Evolutionary conservation across 352 stramenopile genomes (phyloP).

Genomic region (Pythium chondricola): DNA sequence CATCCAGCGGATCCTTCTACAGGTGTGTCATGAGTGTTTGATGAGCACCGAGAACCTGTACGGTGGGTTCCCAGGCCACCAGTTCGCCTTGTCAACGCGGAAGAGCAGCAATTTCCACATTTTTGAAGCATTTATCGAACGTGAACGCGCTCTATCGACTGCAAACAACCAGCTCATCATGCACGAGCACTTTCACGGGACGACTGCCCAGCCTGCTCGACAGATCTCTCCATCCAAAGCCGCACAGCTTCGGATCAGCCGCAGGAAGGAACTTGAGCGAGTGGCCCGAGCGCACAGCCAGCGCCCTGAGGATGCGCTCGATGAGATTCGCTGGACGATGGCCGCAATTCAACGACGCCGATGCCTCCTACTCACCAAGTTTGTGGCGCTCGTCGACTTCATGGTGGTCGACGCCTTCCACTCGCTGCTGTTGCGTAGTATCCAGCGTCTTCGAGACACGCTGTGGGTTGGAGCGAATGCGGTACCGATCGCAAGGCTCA

Average conservation of each 20-base stretch:
- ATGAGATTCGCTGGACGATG: slow-evolving; percentile 65
- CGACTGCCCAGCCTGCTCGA: background rate
- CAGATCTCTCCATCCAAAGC: slow-evolving; percentile 19
- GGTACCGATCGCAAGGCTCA: slow-evolving; percentile 21
- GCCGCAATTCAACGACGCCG: slow-evolving; percentile 53
- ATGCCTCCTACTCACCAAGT: slow-evolving; percentile 49
- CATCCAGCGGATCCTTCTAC: slow-evolving; percentile 34
- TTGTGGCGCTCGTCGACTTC: slow-evolving; percentile 49
- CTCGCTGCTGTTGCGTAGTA: slow-evolving; percentile 29
- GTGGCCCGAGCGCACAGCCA: slow-evolving; percentile 13
- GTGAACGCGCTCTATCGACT: slow-evolving; percentile 40
- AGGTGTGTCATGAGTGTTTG: slow-evolving; percentile 31
- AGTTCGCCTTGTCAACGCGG: slow-evolving; percentile 44
- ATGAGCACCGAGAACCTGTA: slow-evolving; percentile 28
- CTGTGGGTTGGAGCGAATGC: slow-evolving; percentile 43
- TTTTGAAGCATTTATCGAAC: slow-evolving; percentile 46
- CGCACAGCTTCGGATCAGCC: slow-evolving; percentile 9
- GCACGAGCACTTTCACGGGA: slow-evolving; percentile 44
- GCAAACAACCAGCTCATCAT: slow-evolving; percentile 39
- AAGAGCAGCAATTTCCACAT: slow-evolving; percentile 61
- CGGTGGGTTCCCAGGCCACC: slow-evolving; percentile 36
- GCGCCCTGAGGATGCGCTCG: slow-evolving; percentile 22
- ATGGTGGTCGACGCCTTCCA: slow-evolving; percentile 42
- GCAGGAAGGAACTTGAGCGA: slow-evolving; percentile 19
- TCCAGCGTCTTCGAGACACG: slow-evolving; percentile 31